Base-by-base conservation (phyloP, 2,329 filamentous ascomycete species). In the Paecilomyces fulvus region DNA sequence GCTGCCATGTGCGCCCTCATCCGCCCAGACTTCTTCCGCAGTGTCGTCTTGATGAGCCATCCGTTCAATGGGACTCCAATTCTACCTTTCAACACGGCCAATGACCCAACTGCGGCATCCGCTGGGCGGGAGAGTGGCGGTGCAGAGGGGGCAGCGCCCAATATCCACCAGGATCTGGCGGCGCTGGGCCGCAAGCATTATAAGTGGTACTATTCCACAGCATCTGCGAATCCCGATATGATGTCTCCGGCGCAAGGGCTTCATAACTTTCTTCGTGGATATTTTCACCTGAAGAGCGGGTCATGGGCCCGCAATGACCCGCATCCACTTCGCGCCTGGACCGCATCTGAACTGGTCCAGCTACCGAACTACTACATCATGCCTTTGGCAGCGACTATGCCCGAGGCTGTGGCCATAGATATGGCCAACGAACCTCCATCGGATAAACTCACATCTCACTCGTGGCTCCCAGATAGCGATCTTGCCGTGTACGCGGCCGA, bases 301-400 rank as follows among this genome's bases (percentile, higher is more conserved):
- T 79, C 81, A 55, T 87, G 82, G 81, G 64, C 69, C 3, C 73
- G 75, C 3, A 84, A 84, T 62, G 63, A 76, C 1, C 83, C 85
- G 0, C 72, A 74, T 30, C 77, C 82, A 0, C 72, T 88, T 4
- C 60, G 72, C 11, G 73, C 70, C 1, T 87, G 83, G 83, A 77
- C 71, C 1, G 84, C 84, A 0, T 66, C 73, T 11, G 80, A 84
- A 49, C 66, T 89, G 1, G 77, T 76, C 1, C 75, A 80, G 57
- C 79, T 89, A 76, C 86, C 86, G 0, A 75, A 81, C 54, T 88
- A 88, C 73, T 89, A 89, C 70, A 77, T 88, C 62, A 86, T 89
- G 84, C 80, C 77, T 1, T 67, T 79, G 2, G 64, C 79, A 51
- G 71, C 75, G 8, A 79, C 77, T 1, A 87, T 89, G 81, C 82